Percentiles rank a stretch among this genome's conserved stretches.
Conservation (phyloP, 805 yeast genomes). For the Naumovozyma dairenensis region DNA sequence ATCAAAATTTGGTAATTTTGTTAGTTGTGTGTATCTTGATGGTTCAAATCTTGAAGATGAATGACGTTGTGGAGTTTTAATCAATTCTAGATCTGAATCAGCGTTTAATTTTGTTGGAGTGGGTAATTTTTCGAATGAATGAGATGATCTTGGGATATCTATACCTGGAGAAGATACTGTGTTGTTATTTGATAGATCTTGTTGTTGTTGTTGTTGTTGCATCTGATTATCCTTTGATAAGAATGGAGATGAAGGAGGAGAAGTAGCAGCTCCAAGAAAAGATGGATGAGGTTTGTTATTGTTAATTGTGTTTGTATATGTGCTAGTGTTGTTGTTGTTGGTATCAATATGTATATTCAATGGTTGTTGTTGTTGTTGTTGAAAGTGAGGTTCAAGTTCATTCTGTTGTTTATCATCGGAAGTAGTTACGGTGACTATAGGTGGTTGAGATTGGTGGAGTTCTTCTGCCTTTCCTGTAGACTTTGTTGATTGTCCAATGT, state of each 20-base stretch:
- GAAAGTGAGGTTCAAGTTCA: background rate
- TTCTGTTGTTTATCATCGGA: background rate
- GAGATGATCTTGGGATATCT: slow-evolving; percentile 34
- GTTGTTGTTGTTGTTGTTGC: slow-evolving; percentile 8
- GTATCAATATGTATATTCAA: too few relatives aligned
- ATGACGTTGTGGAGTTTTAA: slow-evolving; percentile 81
- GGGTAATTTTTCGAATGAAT: slow-evolving; percentile 47
- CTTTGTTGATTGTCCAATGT: too few relatives aligned
- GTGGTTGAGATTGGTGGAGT: too few relatives aligned
- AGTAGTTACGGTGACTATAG: background rate
- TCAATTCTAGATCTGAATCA: slow-evolving; percentile 65
- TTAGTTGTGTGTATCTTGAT: slow-evolving; percentile 51
- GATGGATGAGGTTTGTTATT: slow-evolving; percentile 16
- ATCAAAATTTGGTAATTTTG: slow-evolving; percentile 73
- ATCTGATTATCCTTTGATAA: slow-evolving; percentile 1
- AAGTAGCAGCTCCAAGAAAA: slow-evolving; percentile 21
- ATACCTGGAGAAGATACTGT: slow-evolving; percentile 18
- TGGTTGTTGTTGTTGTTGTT: background rate
- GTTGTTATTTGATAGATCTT: slow-evolving; percentile 4
- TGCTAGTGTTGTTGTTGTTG: background rate
- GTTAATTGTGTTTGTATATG: background rate
- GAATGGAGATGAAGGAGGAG: slow-evolving; percentile 7
- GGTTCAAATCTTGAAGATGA: slow-evolving; percentile 88
- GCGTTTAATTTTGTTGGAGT: slow-evolving; percentile 49
- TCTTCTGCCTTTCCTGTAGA: too few relatives aligned